Evolutionary conservation across 176 grass and related monocot genomes (phyloP), one percentile per base, ranked within the genome.

Genomic region (Rhynchospora pubera): DNA sequence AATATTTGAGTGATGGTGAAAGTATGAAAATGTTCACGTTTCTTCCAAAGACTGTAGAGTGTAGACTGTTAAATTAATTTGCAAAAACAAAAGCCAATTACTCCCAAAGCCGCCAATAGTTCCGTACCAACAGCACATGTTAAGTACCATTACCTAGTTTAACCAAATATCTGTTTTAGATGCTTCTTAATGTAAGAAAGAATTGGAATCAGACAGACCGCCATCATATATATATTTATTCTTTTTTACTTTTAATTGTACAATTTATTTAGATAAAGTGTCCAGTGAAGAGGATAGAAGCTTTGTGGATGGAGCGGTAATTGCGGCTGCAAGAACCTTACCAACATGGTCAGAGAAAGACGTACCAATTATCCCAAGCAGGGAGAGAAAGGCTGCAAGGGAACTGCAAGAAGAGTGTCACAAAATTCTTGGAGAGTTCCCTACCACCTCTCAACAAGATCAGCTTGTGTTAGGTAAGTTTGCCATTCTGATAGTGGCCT

Each of bases 321-420:
- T 98, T 23, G 95, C 92, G n/a, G 92, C 90, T 69, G 95, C 92
- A n/a, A 90, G 92, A 22, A 88, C 92, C 34, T 74, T 98, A 47
- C 95, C 95, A 57, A 94, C 92, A 47, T 98, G 95, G 95, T 94
- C 92, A 39, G 90, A 98, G 2, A 89, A 86, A 60, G 95, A 90
- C 50, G 43, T 93, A 68, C 95, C 95, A n/a, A 87, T 91, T 47
- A 82, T 94, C 62, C 95, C 92, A 9, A 94, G 92, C 10, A 55
- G 84, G 11, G 95, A 98, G 84, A 94, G 92, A 89, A 94, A 91
- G 81, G 80, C 84, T 21, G 89, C 89, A 46, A 86, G 88, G 79
- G 83, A 57, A 7, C 83, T 98, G 58, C 92, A 94, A 89, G 95
- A 93, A 70, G 90, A 98, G 15, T 98, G 95, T 84, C 83, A 69